phyloP scores from a whole-genome alignment of 2,329 filamentous ascomycete species.

The Stemphylium beticola region DNA sequence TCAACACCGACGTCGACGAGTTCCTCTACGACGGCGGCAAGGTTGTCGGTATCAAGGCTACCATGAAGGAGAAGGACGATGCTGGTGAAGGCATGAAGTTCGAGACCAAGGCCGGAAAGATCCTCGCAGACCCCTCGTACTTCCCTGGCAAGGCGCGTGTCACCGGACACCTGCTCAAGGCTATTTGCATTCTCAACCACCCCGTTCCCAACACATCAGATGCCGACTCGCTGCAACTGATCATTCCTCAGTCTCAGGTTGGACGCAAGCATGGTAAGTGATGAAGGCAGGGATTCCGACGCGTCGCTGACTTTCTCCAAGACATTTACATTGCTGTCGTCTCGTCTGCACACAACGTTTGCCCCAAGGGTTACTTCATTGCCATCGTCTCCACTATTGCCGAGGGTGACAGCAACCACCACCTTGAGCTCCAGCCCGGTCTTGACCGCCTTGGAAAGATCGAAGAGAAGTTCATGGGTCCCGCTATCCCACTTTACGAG shows the following conservation, averaged over 20 bases:
- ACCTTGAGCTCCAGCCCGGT: conserved; percentile 90
- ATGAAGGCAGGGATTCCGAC: background rate
- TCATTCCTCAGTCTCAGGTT: conserved; percentile 97
- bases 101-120: conserved; percentile 93
- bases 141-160: conserved; percentile 89
- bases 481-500: conserved; percentile 92
- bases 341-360: conserved; percentile 95
- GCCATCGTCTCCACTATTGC: conserved; percentile 98
- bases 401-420: conserved; percentile 89
- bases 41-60: conserved; percentile 95
- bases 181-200: conserved; percentile 97
- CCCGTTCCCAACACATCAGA: conserved; percentile 89
- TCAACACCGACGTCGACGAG: conserved; percentile 94
- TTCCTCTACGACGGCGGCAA: conserved; percentile 82
- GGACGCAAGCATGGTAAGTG: conserved; percentile 89
- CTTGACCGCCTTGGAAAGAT: conserved; percentile 91
- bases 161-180: conserved; percentile 88
- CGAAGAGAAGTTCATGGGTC: conserved; percentile 95
- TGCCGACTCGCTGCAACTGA: conserved; percentile 88
- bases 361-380: conserved; percentile 98
- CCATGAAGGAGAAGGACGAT: conserved; percentile 87
- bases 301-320: conserved; percentile 46
- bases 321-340: conserved; percentile 98
- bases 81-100: conserved; percentile 81
- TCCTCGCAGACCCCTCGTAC: conserved; percentile 95